Percentiles rank a stretch among this genome's conserved stretches.
phyloP scores from a whole-genome alignment of 805 yeast species.

The Nakazawaea laoshanensis region DNA sequence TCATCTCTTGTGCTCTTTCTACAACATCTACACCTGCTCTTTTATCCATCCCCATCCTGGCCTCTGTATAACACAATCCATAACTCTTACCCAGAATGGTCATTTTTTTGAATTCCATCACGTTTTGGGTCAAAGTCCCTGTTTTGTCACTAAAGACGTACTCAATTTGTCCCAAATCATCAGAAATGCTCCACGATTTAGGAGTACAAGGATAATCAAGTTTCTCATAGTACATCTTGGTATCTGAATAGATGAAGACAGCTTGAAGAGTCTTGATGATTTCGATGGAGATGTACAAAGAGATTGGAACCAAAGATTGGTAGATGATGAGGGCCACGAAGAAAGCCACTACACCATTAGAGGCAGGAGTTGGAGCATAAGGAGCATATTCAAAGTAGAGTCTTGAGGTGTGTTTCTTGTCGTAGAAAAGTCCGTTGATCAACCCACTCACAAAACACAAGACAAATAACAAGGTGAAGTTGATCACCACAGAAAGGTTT shows the following conservation, averaged over 20 bases:
- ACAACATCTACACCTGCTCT: constrained; percentile 73
- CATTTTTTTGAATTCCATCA: constrained; percentile 81
- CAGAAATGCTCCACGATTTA: constrained; percentile 78
- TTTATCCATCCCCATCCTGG: constrained; percentile 69
- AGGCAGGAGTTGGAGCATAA: constrained; percentile 54
- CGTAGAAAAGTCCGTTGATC: constrained; percentile 61
- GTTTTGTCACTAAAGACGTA: constrained; percentile 81
- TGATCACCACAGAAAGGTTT: constrained; percentile 60
- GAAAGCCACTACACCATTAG: constrained; percentile 63
- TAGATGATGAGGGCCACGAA: constrained; percentile 71
- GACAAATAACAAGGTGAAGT: constrained; percentile 54
- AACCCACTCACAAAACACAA: constrained; percentile 65
- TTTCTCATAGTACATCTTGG: constrained; percentile 56
- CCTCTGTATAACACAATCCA: constrained; percentile 80
- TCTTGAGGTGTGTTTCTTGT: constrained; percentile 38
- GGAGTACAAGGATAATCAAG: constrained; percentile 80
- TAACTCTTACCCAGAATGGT: constrained; percentile 66
- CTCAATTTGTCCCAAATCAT: constrained; percentile 81
- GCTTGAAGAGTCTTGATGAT: constrained; percentile 80
- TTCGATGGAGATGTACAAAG: constrained; percentile 74
- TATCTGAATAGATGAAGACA: constrained; percentile 69
- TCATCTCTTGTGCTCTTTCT: constrained; percentile 45
- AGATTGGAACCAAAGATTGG: constrained; percentile 77
- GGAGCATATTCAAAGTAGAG: constrained; percentile 64
- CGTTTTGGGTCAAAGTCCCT: constrained; percentile 76